These are phyloP conservation scores for Schizothecium vesticola DNA, from an alignment of 495 filamentous ascomycete species.

Conservation along the genomic window DNA sequence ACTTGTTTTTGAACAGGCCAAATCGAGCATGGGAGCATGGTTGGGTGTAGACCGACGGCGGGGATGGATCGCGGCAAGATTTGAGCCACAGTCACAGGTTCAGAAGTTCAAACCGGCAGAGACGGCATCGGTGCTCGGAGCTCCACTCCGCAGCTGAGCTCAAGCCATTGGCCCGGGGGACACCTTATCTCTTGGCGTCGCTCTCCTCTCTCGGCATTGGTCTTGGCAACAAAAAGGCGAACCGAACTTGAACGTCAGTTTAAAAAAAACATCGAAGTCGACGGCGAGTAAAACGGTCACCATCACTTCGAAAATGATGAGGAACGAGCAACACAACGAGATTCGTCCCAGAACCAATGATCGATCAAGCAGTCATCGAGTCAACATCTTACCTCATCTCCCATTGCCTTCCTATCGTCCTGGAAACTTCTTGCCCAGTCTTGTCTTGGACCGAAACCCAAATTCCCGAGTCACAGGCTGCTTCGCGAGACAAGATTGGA, in stretches of 20 bases:
- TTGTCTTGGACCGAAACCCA: no score
- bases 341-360: neutral
- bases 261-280: neutral
- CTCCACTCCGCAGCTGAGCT: neutral
- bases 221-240: neutral
- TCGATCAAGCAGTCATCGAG: neutral
- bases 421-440: neutral
- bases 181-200: constrained; percentile 12
- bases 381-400: neutral
- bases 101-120: neutral
- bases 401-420: neutral
- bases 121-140: neutral
- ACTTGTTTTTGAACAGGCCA: neutral
- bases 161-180: neutral
- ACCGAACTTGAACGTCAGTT: neutral
- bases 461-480: neutral
- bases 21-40: neutral
- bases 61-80: neutral
- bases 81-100: neutral
- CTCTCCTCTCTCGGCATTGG: neutral
- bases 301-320: neutral
- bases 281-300: neutral
- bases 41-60: neutral
- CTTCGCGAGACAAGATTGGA: neutral
- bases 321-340: neutral